Conservation (phyloP, 2,329 filamentous ascomycete species). For the Cucurbitaria berberidis region DNA sequence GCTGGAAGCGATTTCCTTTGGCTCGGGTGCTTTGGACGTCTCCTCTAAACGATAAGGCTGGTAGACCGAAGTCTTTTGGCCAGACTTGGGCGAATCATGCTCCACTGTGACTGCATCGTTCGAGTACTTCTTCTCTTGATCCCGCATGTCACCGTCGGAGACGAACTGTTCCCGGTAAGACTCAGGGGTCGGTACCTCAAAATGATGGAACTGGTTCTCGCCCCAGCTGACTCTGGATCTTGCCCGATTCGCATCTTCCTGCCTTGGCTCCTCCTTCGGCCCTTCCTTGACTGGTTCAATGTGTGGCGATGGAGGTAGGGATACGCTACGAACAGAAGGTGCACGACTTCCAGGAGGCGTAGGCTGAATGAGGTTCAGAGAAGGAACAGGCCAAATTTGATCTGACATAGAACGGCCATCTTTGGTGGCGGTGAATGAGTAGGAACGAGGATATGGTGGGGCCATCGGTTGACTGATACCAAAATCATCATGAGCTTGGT, state of each 20-base stretch:
- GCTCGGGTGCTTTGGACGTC: constrained; percentile 13
- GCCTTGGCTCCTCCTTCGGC: constrained; percentile 24
- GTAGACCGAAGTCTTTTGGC: constrained; percentile 35
- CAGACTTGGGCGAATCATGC: constrained; percentile 40
- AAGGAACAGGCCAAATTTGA: constrained; percentile 56
- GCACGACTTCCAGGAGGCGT: constrained; percentile 62
- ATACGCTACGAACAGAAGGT: constrained; percentile 46
- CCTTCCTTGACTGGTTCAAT: constrained; percentile 37
- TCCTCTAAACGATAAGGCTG: constrained; percentile 40
- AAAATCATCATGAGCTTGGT: constrained; percentile 50
- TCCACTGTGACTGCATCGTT: constrained; percentile 51
- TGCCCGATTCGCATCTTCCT: constrained; percentile 31
- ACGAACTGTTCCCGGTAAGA: constrained; percentile 48
- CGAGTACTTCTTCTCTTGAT: constrained; percentile 28
- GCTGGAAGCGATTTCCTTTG: constrained; percentile 33
- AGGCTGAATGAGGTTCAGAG: constrained; percentile 63
- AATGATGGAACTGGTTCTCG: constrained; percentile 54
- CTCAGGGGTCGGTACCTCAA: constrained; percentile 55
- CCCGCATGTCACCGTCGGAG: constrained; percentile 37
- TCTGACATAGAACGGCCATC: constrained; percentile 43
- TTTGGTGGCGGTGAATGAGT: constrained; percentile 49
- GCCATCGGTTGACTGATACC: constrained; percentile 29
- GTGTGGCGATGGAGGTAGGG: constrained; percentile 43
- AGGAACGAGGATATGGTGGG: constrained; percentile 47
- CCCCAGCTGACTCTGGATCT: constrained; percentile 55